Conservation (phyloP, 139 green algal species). For the Coccomyxa sp. region DNA sequence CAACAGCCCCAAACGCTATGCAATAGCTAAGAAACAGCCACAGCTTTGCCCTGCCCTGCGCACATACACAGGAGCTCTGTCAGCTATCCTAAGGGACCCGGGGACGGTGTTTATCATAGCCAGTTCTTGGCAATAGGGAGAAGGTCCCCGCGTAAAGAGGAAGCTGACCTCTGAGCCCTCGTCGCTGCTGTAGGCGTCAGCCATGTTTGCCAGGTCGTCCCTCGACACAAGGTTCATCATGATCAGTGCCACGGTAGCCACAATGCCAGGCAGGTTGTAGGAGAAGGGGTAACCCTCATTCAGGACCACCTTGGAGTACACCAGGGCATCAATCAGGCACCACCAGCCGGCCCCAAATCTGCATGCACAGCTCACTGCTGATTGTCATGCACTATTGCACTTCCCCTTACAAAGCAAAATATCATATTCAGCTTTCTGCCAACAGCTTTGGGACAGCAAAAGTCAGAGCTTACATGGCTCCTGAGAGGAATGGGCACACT, state of each 20-base stretch:
- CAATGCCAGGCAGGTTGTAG: slow-evolving; percentile 12
- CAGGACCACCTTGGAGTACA: slow-evolving; percentile 22
- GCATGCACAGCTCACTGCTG: too few relatives aligned
- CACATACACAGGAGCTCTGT: background rate
- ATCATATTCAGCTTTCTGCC: too few relatives aligned
- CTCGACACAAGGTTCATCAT: slow-evolving; percentile 42
- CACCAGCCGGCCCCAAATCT: background rate
- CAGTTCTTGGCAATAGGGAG: background rate
- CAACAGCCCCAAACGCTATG: slow-evolving; percentile 26
- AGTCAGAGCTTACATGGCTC: slow-evolving; percentile 37
- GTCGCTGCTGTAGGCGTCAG: background rate
- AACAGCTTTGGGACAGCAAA: background rate
- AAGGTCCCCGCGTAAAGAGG: background rate
- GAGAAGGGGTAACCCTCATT: slow-evolving; percentile 27
- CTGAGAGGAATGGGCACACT: slow-evolving; percentile 25
- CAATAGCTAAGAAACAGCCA: slow-evolving; percentile 44
- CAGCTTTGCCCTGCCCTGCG: slow-evolving; percentile 27
- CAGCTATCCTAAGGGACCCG: background rate
- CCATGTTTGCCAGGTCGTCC: slow-evolving; percentile 5
- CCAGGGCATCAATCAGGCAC: slow-evolving; percentile 28
- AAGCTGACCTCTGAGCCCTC: background rate
- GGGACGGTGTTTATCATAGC: background rate
- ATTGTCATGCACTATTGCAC: too few relatives aligned
- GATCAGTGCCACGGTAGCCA: slow-evolving; percentile 35
- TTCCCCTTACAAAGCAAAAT: too few relatives aligned